Base-by-base conservation (phyloP, 2,329 filamentous ascomycete genomes). In the Xylariaceae sp. region DNA sequence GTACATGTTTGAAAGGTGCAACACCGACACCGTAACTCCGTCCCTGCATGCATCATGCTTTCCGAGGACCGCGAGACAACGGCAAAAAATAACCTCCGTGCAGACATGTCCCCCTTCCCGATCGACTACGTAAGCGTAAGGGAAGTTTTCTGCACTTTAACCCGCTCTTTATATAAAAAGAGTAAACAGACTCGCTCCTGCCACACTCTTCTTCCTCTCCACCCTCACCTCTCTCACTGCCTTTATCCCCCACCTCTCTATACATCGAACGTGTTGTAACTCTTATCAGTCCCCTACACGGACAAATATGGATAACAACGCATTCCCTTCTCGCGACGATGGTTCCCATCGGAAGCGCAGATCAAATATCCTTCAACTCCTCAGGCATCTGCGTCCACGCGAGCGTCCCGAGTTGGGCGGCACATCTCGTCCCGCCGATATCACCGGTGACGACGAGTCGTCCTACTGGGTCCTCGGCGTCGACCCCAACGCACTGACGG, bases 381-480 rank as follows among this genome's bases (percentile, higher is more conserved):
- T 82, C 54, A 76, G 69, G 58, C 78, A 69, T 55, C 72, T 83
- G 2, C 70, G 81, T 8, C 81, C 81, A 0, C 80, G 76, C 61
- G 74, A 77, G 58, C 77, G 76, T 5, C 73, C 78, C 1, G 82
- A 84, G 62, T 75, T 76, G 35, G 80, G 82, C 17, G 77, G 80
- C 8, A 83, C 81, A 1, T 57, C 71, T 48, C 77, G 79, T 18
- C 45, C 50, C 9, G 57, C 54, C n/a, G 61, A 68, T 17, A 45
- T 51, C 30, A 63, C 61, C 8, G 58, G 50, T 13, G 65, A 69
- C 18, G 61, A 55, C 8, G 68, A 70, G 7, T 64, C 64, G 9
- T 61, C 61, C n/a, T 68, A 67, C 56, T 49, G 37, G 6, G 65
- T 69, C 51, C 44, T 66, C 3, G 64, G 59, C 3, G 60, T 66